Conservation (phyloP, 176 grass and related monocot genomes). For the Typha latifolia region DNA sequence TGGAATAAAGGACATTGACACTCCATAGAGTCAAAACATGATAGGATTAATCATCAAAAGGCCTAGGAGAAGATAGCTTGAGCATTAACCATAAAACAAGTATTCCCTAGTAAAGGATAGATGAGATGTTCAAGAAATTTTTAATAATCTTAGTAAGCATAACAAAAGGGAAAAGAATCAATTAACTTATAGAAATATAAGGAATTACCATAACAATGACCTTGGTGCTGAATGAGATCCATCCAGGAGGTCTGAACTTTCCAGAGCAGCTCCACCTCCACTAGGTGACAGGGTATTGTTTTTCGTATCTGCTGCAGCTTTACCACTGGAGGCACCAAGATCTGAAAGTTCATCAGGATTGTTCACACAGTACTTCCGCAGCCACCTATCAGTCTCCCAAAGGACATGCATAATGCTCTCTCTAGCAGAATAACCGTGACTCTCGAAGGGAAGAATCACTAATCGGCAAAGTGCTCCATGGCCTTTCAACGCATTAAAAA, state of each 20-base stretch:
- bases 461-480: slow-evolving; percentile 82
- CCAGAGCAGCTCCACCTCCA: slow-evolving; percentile 33
- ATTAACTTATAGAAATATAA: slow-evolving; percentile 13
- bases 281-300: slow-evolving; percentile 55
- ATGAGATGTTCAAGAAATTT: not conserved
- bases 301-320: slow-evolving; percentile 29
- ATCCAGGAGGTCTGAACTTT: slow-evolving; percentile 34
- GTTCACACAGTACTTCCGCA: slow-evolving; percentile 71
- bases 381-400: slow-evolving; percentile 96
- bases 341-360: slow-evolving; percentile 30
- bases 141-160: slow-evolving; percentile 5
- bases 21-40: slow-evolving; percentile 6
- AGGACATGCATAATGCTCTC: slow-evolving; percentile 99
- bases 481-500: slow-evolving; percentile 99
- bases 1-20: too few species aligned
- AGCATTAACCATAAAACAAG: not conserved
- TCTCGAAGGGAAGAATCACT: slow-evolving; percentile 94
- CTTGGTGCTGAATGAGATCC: slow-evolving; percentile 32
- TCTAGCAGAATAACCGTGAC: slow-evolving; percentile 89
- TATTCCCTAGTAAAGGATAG: not conserved
- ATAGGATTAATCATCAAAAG: not conserved
- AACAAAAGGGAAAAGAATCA: not conserved
- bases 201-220: slow-evolving; percentile 75
- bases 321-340: slow-evolving; percentile 15
- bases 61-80: not conserved